Conservation (phyloP, 805 yeast genomes). For the Suhomyces pyralidae region DNA sequence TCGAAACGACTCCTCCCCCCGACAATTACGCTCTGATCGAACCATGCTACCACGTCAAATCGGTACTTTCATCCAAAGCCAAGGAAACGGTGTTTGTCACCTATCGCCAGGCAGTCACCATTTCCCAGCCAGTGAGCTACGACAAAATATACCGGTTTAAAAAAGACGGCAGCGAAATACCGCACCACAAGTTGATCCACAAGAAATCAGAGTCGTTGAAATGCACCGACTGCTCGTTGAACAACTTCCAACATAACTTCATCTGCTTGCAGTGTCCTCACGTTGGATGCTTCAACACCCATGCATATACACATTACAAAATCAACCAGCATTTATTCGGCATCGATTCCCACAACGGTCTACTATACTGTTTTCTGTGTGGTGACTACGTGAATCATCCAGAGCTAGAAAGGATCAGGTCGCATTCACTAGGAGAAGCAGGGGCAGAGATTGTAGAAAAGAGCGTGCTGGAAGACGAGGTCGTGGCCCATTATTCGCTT, state of each 20-base stretch:
- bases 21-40: slow-evolving; percentile 31
- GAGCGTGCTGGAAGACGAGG: neutral
- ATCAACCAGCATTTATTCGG: slow-evolving; percentile 36
- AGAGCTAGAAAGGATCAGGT: slow-evolving; percentile 51
- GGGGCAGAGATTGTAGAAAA: neutral
- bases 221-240: slow-evolving; percentile 50
- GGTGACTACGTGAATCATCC: slow-evolving; percentile 65
- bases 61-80: slow-evolving; percentile 49
- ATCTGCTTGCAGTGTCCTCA: slow-evolving; percentile 74
- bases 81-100: slow-evolving; percentile 48
- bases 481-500: slow-evolving; percentile 14
- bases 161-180: slow-evolving; percentile 38
- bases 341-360: slow-evolving; percentile 65
- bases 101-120: slow-evolving; percentile 50
- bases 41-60: slow-evolving; percentile 49
- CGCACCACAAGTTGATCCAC: slow-evolving; percentile 35
- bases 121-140: slow-evolving; percentile 36
- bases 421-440: neutral
- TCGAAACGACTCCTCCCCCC: slow-evolving; percentile 15
- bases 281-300: slow-evolving; percentile 62
- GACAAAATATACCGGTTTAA: slow-evolving; percentile 24
- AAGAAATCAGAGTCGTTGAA: slow-evolving; percentile 44
- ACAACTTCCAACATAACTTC: slow-evolving; percentile 47
- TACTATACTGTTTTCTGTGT: slow-evolving; percentile 78
- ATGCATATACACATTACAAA: slow-evolving; percentile 32